Evolutionary conservation across 805 yeast species (phyloP).

Genomic region (Candida saitoana): DNA sequence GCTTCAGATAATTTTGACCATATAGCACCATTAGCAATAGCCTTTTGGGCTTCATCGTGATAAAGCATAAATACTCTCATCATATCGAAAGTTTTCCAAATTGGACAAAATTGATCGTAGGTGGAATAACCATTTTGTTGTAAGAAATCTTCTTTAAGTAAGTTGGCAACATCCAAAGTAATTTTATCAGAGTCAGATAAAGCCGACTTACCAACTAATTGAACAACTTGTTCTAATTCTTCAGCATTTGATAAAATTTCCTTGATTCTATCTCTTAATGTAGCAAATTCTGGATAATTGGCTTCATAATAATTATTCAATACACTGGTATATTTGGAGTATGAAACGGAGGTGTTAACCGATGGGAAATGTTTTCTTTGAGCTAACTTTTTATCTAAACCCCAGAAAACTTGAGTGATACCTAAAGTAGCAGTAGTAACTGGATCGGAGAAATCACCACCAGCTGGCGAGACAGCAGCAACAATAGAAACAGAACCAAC

Average conservation of each 20-base stretch:
- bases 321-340: constrained; percentile 91
- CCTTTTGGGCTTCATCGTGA: constrained; percentile 96
- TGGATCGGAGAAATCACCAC: constrained; percentile 99
- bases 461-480: constrained; percentile 99
- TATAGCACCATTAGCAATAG: constrained; percentile 86
- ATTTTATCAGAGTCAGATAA: constrained; percentile 95
- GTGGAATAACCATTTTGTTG: constrained; percentile 99
- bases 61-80: constrained; percentile 91
- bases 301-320: constrained; percentile 80
- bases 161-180: constrained; percentile 84
- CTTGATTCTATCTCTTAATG: constrained; percentile 83
- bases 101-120: constrained; percentile 98
- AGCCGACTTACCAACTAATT: constrained; percentile 97
- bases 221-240: constrained; percentile 98
- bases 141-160: constrained; percentile 95
- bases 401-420: constrained; percentile 99
- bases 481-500: constrained; percentile 96
- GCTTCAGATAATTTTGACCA: constrained; percentile 92
- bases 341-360: constrained; percentile 91
- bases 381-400: constrained; percentile 96
- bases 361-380: constrained; percentile 99
- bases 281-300: constrained; percentile 87
- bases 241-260: constrained; percentile 96
- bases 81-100: constrained; percentile 98
- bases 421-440: constrained; percentile 98